These are phyloP conservation scores for Ascoidea rubescens DNA, from an alignment of 805 yeast genomes.

Conservation along the genomic window DNA sequence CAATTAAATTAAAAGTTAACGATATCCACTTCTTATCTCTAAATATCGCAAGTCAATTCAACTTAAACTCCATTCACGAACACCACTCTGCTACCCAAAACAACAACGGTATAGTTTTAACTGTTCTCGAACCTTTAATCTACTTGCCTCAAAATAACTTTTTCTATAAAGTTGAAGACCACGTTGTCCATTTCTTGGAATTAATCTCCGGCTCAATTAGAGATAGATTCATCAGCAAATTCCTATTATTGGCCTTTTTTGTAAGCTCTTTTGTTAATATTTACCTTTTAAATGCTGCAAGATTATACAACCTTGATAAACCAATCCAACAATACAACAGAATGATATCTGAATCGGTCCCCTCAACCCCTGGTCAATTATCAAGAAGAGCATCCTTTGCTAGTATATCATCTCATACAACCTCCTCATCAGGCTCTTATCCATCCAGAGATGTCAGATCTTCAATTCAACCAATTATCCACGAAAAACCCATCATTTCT, in stretches of 20 bases:
- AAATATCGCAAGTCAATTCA: neutral
- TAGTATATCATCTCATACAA: neutral
- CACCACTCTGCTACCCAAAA: too few species aligned
- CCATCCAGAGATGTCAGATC: too few species aligned
- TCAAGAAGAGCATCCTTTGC: conserved; percentile 9
- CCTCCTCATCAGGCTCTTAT: neutral
- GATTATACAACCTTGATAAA: conserved; percentile 36
- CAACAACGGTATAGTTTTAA: conserved; percentile 30
- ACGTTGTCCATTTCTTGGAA: conserved; percentile 33
- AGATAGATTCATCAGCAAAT: conserved; percentile 70
- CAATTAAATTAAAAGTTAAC: neutral
- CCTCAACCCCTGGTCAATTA: neutral
- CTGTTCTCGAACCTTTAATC: conserved; percentile 40
- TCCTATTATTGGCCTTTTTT: conserved; percentile 56
- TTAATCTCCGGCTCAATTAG: conserved; percentile 55
- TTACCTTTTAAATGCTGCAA: conserved; percentile 77
- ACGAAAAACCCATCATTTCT: too few species aligned
- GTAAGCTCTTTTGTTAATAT: conserved; percentile 70
- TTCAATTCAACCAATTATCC: too few species aligned
- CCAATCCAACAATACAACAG: conserved; percentile 13
- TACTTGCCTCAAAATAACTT: conserved; percentile 40
- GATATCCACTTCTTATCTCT: too few species aligned
- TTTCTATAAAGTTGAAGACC: conserved; percentile 49
- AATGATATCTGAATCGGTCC: too few species aligned
- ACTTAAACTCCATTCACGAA: too few species aligned